Evolutionary conservation across 2,329 filamentous ascomycete genomes (phyloP).

Genomic region (Alternaria sp.): DNA sequence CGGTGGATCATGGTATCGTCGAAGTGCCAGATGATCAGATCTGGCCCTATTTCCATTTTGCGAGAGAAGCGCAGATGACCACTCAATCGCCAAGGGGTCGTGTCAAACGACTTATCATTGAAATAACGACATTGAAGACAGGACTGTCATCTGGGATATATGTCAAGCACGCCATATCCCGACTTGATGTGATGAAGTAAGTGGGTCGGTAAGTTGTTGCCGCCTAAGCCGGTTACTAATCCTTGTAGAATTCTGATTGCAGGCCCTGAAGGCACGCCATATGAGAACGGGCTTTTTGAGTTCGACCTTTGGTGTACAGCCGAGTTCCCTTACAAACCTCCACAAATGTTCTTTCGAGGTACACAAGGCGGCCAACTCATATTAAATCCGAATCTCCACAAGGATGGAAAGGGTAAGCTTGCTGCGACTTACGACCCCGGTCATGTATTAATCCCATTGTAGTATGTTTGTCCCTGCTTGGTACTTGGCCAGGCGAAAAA

Average conservation of each 20-base stretch:
- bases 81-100: slow-evolving; percentile 42
- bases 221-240: neutral
- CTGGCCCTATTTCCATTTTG: neutral
- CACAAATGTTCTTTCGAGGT: slow-evolving; percentile 26
- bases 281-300: slow-evolving; percentile 62
- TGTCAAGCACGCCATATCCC: slow-evolving; percentile 54
- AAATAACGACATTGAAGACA: slow-evolving; percentile 55
- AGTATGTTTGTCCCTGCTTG: slow-evolving; percentile 43
- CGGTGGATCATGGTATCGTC: slow-evolving; percentile 27
- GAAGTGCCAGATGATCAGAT: slow-evolving; percentile 44
- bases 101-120: slow-evolving; percentile 54
- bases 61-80: slow-evolving; percentile 1
- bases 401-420: slow-evolving; percentile 55
- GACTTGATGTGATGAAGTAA: slow-evolving; percentile 58
- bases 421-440: neutral
- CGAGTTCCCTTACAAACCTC: slow-evolving; percentile 55
- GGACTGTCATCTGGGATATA: slow-evolving; percentile 61
- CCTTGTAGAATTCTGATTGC: slow-evolving; percentile 45
- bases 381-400: slow-evolving; percentile 50
- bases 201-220: neutral
- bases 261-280: slow-evolving; percentile 60
- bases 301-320: slow-evolving; percentile 58
- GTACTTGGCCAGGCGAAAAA: slow-evolving; percentile 39
- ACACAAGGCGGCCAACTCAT: too few relatives aligned
- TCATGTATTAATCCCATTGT: neutral